Base-by-base conservation (phyloP, 2,329 filamentous ascomycete genomes). In the Corinectria fuckeliana region DNA sequence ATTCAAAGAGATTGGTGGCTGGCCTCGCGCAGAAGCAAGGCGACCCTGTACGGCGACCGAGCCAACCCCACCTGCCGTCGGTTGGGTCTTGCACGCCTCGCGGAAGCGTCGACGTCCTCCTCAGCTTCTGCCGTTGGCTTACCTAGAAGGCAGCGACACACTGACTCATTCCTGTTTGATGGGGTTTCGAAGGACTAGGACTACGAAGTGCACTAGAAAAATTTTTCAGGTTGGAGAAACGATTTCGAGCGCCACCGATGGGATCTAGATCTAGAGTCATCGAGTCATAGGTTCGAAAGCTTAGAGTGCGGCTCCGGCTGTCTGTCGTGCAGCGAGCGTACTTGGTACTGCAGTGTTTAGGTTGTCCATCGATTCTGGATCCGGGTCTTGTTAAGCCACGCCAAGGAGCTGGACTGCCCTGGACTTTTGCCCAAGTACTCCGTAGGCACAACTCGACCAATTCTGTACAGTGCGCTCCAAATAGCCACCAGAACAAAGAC, bases 21-120 rank as follows among this genome's bases (percentile, higher is more conserved):
- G 36, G 48, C 21, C 41, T 26, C 14, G 26, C 34, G 41, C 38
- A 42, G 49, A 20, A 30, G 45, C 53, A 51, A 51, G 54, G 47
- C 47, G 47, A 47, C 50, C 42, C 42, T 23, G 25, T 8, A 28
- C 42, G 23, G 42, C 42, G 14, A 45, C 42, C 23, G 42, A 30
- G n/a, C n/a, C n/a, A n/a, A n/a, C n/a, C n/a, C n/a, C n/a, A n/a
- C 8, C 5, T 18, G n/a, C n/a, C 13, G 32, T 36, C 18, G 32
- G 32, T 18, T 8, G 32, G 32, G 6, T n/a, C 32, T 36, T 36
- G 32, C 32, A 36, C 32, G 18, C 32, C 32, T 36, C 18, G n/a
- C n/a, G 32, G n/a, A 36, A 18, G 32, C 9, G 32, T 18, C 32
- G 32, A 36, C 18, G 32, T 14, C 32, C 32, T 36, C 32, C 32